These are phyloP conservation scores for Copromyces sp. DNA, from an alignment of 495 filamentous ascomycete species.

Conservation along the genomic window DNA sequence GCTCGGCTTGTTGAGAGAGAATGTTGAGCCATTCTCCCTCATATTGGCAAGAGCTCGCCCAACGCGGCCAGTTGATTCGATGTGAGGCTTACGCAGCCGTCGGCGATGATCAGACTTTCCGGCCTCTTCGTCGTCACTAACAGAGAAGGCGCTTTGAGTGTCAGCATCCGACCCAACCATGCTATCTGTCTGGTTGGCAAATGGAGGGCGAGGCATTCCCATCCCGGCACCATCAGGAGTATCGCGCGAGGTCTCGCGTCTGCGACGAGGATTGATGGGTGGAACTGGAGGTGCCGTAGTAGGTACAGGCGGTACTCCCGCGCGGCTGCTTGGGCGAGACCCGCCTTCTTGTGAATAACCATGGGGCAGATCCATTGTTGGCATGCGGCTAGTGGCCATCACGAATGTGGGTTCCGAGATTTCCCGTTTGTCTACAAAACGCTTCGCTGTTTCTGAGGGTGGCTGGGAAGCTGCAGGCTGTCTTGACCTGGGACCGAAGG, in stretches of 20 bases:
- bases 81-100: conserved; percentile 39
- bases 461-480: conserved; percentile 37
- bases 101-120: conserved; percentile 26
- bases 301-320: background rate
- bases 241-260: conserved; percentile 45
- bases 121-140: conserved; percentile 41
- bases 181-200: conserved; percentile 11
- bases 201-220: conserved; percentile 15
- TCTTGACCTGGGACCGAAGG: conserved; percentile 16
- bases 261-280: conserved; percentile 59
- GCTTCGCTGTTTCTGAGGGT: conserved; percentile 43
- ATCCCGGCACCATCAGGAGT: conserved; percentile 38
- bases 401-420: conserved; percentile 81
- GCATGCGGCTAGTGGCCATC: conserved; percentile 65
- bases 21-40: conserved; percentile 33
- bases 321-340: conserved; percentile 30
- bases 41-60: conserved; percentile 28
- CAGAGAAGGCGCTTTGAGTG: conserved; percentile 39
- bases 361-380: conserved; percentile 49
- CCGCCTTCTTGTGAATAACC: conserved; percentile 14
- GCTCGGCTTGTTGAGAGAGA: conserved; percentile 18
- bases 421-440: conserved; percentile 57
- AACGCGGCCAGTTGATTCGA: conserved; percentile 33
- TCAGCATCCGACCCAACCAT: conserved; percentile 20
- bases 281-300: conserved; percentile 48